Conservation (phyloP, 2,329 filamentous ascomycete species). For the Alternaria arborescens region DNA sequence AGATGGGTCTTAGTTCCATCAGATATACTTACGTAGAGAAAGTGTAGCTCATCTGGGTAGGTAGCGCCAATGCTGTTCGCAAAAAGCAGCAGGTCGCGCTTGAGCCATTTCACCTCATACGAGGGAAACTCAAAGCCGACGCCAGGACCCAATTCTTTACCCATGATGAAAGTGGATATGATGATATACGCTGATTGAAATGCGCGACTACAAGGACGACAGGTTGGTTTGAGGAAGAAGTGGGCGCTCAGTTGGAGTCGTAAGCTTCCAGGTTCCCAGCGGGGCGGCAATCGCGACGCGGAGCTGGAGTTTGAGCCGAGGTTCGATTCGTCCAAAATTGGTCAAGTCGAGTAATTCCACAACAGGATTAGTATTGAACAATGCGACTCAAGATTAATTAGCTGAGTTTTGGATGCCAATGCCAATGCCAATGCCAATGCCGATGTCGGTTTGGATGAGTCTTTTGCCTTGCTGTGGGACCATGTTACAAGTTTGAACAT, state of each 20-base stretch:
- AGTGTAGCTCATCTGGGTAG: slow-evolving; percentile 83
- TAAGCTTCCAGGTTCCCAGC: slow-evolving; percentile 27
- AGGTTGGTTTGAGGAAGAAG: neutral
- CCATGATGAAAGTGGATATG: slow-evolving; percentile 33
- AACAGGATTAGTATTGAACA: slow-evolving; percentile 8
- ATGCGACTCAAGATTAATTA: neutral
- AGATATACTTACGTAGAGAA: slow-evolving; percentile 76
- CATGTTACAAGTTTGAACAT: slow-evolving; percentile 4
- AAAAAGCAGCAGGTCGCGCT: slow-evolving; percentile 88
- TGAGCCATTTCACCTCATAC: slow-evolving; percentile 81
- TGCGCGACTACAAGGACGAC: neutral
- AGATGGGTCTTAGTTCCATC: neutral
- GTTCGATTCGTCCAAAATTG: slow-evolving; percentile 36
- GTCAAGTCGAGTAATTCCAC: slow-evolving; percentile 18
- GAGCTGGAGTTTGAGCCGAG: slow-evolving; percentile 43
- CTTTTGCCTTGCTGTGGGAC: neutral
- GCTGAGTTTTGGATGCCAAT: neutral
- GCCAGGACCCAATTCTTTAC: slow-evolving; percentile 56
- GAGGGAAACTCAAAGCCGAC: slow-evolving; percentile 82
- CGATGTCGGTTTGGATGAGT: slow-evolving; percentile 6
- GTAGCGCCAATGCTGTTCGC: slow-evolving; percentile 87
- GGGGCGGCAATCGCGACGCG: slow-evolving; percentile 39
- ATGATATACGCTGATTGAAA: neutral
- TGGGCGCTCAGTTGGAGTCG: slow-evolving; percentile 9
- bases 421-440: slow-evolving; percentile 3